Conservation (phyloP, 257 asterid species). For the Mitragyna speciosa region DNA sequence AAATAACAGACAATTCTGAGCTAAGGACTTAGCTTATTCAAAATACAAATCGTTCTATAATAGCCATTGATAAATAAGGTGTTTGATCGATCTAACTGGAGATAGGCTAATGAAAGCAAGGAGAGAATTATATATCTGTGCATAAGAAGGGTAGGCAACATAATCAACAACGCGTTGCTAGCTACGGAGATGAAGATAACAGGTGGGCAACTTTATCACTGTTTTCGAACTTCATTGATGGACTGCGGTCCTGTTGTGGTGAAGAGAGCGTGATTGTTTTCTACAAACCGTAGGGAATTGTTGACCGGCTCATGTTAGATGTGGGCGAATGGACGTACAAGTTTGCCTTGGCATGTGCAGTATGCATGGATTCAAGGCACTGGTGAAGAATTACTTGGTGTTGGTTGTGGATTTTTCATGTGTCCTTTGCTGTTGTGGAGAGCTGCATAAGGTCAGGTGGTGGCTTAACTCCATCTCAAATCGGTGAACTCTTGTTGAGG, state of each 20-base stretch:
- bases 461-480: constrained; percentile 46
- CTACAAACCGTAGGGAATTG: constrained; percentile 44
- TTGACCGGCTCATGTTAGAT: constrained; percentile 53
- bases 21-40: constrained; percentile 46
- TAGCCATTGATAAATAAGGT: constrained; percentile 59
- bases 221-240: constrained; percentile 51
- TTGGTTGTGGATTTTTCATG: constrained; percentile 43
- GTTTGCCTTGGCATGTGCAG: constrained; percentile 63
- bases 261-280: constrained; percentile 34
- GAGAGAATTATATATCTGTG: background rate
- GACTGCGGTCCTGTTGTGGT: constrained; percentile 49
- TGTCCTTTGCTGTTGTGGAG: constrained; percentile 42
- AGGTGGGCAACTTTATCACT: constrained; percentile 53
- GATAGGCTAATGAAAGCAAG: constrained; percentile 28
- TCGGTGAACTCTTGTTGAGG: constrained; percentile 47
- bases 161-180: background rate
- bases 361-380: constrained; percentile 42
- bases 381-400: constrained; percentile 53
- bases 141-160: constrained; percentile 6
- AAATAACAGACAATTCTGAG: constrained; percentile 43
- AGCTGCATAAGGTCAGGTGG: constrained; percentile 51
- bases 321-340: constrained; percentile 68
- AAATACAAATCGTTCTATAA: constrained; percentile 49
- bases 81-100: constrained; percentile 46
- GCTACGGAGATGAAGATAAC: constrained; percentile 11